phyloP scores from a whole-genome alignment of 208 protist genomes.

The Leishmania gerbilli region DNA sequence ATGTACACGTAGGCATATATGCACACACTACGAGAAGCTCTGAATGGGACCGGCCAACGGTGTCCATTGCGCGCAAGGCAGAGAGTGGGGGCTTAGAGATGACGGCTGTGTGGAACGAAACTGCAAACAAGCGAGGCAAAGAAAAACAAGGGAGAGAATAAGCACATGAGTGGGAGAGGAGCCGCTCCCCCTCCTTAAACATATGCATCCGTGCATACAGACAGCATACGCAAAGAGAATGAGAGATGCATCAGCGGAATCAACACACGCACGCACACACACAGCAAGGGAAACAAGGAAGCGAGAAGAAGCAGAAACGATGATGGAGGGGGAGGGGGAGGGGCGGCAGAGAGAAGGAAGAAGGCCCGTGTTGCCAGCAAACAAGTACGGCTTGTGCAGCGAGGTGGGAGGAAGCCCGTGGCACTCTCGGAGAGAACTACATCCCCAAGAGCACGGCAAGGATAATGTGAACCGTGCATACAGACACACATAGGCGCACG shows the following conservation, averaged over 20 bases:
- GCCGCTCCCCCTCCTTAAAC: not conserved
- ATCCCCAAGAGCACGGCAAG: not conserved
- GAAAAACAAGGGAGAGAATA: conserved; percentile 3
- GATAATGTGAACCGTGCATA: not conserved
- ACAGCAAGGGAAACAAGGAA: not conserved
- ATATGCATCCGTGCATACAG: not conserved
- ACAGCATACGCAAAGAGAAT: conserved; percentile 11
- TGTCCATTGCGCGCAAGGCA: not conserved
- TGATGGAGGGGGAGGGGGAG: not conserved
- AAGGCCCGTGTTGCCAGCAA: too few relatives aligned
- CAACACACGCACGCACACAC: not conserved
- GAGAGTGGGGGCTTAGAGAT: not conserved
- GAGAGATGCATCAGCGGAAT: not conserved
- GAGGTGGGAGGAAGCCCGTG: not conserved
- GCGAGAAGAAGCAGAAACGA: not conserved
- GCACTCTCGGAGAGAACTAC: not conserved
- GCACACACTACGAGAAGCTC: not conserved
- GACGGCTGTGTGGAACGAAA: not conserved
- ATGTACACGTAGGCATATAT: not conserved
- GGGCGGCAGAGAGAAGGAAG: not conserved
- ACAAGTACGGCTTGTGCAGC: not conserved
- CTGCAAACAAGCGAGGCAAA: not conserved
- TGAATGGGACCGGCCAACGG: not conserved
- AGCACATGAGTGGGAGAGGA: not conserved
- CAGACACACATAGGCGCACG: not conserved